Conservation (phyloP, 2,329 filamentous ascomycete species). For the Pseudocercospora musae region DNA sequence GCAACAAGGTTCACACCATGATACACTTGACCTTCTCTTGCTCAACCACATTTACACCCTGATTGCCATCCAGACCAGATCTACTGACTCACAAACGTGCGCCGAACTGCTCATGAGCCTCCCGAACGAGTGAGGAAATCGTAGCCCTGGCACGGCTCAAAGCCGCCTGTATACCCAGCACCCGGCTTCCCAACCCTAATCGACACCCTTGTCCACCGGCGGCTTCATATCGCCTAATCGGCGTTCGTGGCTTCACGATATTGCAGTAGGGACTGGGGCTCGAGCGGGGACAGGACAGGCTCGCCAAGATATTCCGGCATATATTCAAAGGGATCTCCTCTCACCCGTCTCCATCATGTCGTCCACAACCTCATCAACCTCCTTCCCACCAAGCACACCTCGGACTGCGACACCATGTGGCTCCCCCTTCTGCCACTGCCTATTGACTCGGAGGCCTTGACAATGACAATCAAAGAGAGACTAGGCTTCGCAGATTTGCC, state of each 20-base stretch:
- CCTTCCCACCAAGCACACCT: not conserved
- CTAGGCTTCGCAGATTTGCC: constrained; percentile 13
- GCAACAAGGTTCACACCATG: not conserved
- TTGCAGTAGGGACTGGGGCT: too few species aligned
- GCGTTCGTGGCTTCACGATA: too few species aligned
- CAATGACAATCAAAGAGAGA: constrained; percentile 1
- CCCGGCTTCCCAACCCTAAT: too few species aligned
- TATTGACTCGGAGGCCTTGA: not conserved
- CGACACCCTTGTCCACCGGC: too few species aligned
- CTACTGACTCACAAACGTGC: not conserved
- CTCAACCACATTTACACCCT: not conserved
- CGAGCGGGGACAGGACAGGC: too few species aligned
- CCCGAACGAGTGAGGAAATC: not conserved
- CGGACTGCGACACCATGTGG: not conserved
- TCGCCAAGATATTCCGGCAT: too few species aligned
- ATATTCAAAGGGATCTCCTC: too few species aligned
- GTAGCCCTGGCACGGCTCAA: not conserved
- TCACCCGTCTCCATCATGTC: not conserved
- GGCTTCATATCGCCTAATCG: too few species aligned
- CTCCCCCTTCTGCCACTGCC: not conserved
- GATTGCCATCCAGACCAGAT: not conserved
- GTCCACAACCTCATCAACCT: not conserved
- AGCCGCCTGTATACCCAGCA: not conserved
- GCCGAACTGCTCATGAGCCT: not conserved
- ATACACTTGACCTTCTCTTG: not conserved